Evolutionary conservation across 305 asterid species (phyloP), one percentile per base, ranked within the genome.

Genomic region (Fraxinus ornus): DNA sequence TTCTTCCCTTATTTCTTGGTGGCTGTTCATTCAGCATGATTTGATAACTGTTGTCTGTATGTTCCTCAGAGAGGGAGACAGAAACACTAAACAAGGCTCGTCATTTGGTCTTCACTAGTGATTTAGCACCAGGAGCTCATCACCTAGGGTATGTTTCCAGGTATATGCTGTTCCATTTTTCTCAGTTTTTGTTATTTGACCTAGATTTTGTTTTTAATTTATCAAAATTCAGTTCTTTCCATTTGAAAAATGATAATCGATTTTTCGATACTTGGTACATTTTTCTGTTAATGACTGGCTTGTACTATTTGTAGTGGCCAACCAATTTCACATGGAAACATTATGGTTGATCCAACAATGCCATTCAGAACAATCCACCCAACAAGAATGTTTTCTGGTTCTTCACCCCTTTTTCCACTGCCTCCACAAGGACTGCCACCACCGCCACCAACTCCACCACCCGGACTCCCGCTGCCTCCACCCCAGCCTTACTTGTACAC

Each of bases 21-120:
- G 7, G 70, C 28, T 60, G 30, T 19, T 60, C 70, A 60, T 60
- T 60, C 70, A 21, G 28, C 70, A 21, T 60, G 30, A 21, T 21
- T 60, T 21, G 26, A 60, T 60, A 0, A 21, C 28, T 19, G 13
- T 19, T 60, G 26, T 21, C 30, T 66, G 1, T 39, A 5, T 37
- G 60, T 47, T 33, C 39, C 22, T 37, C 88, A 94, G 98, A 94
- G 85, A 91, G 97, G 90, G 97, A 94, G 90, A 92, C 97, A n/a
- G 98, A 94, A 85, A 93, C 97, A 12, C 85, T 94, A 86, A 92
- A 93, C 90, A 93, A 90, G 84, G 98, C 98, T 62, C 95, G 97
- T 37, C 97, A 91, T 30, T 89, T 94, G 81, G 97, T 94, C 35
- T 91, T 90, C 90, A 88, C 86, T 8, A 94, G 86, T 81, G 97